Percentiles rank a stretch among this genome's conserved stretches.
Conservation (phyloP, 2,329 filamentous ascomycete genomes). For the Stagonosporopsis cucurbitacearum region DNA sequence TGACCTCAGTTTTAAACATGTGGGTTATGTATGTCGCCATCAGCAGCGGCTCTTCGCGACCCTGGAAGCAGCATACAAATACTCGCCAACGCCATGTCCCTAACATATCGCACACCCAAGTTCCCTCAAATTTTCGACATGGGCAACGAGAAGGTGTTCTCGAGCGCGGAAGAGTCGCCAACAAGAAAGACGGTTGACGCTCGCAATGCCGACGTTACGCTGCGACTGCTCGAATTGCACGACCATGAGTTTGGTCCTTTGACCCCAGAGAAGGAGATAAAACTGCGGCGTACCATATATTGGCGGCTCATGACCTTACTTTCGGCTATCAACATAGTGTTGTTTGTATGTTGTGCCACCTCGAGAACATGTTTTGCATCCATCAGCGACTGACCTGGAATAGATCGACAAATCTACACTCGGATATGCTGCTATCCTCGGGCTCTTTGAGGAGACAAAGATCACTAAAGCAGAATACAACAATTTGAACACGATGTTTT, state of each 20-base stretch:
- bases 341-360: not conserved
- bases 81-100: too few relatives aligned
- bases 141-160: not conserved
- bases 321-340: not conserved
- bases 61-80: not conserved
- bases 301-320: not conserved
- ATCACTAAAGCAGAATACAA: slow-evolving; percentile 3
- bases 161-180: not conserved
- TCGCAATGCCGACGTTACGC: slow-evolving; percentile 2
- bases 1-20: not conserved
- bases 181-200: not conserved
- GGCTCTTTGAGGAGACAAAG: slow-evolving; percentile 2
- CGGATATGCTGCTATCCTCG: slow-evolving; percentile 1
- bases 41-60: not conserved
- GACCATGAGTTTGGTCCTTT: slow-evolving; percentile 1
- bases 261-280: not conserved
- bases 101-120: not conserved
- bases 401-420: slow-evolving; percentile 4
- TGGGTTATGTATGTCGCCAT: not conserved
- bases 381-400: not conserved
- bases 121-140: not conserved
- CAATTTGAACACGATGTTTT: slow-evolving; percentile 7
- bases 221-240: not conserved
- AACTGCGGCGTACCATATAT: not conserved
- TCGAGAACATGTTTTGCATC: too few relatives aligned